Percentiles rank a stretch among this genome's conserved stretches.
Evolutionary conservation across 768 basidiomycete genomes (phyloP).

Genomic region (Trametes meyenii): DNA sequence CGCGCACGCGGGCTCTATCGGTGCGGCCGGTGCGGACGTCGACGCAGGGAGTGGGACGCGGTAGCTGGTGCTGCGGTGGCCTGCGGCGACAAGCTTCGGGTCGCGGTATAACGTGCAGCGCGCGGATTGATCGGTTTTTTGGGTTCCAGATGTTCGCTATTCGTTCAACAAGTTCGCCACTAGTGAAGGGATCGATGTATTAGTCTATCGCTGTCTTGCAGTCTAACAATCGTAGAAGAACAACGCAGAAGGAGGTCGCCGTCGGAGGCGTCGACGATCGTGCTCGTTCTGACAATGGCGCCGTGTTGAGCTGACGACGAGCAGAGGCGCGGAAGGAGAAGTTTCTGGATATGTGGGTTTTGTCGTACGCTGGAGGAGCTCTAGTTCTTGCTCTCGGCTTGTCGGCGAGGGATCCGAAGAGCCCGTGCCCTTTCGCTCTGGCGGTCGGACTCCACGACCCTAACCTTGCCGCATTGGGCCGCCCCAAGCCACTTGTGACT

Average conservation of each 20-base stretch:
- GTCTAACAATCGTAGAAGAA: background rate
- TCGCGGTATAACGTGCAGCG: background rate
- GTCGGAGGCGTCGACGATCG: background rate
- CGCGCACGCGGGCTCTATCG: conserved; percentile 7
- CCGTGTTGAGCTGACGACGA: no score
- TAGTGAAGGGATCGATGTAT: background rate
- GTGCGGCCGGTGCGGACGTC: background rate
- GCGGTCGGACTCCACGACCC: background rate
- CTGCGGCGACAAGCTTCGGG: background rate
- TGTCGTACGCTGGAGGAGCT: no score
- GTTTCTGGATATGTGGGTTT: background rate
- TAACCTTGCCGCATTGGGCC: background rate
- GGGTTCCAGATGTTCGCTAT: background rate
- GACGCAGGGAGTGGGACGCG: background rate
- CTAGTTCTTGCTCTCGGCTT: background rate
- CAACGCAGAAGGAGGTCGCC: background rate
- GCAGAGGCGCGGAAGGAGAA: background rate
- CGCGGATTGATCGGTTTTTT: background rate
- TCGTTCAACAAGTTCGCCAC: background rate
- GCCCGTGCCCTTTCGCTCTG: no score
- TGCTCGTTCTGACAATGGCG: background rate
- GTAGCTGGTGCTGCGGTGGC: background rate
- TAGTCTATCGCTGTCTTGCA: background rate
- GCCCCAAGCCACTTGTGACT: no score
- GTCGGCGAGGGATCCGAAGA: no score